These are phyloP conservation scores for Sicyos edulis DNA, from an alignment of 306 rosid species.

Conservation along the genomic window DNA sequence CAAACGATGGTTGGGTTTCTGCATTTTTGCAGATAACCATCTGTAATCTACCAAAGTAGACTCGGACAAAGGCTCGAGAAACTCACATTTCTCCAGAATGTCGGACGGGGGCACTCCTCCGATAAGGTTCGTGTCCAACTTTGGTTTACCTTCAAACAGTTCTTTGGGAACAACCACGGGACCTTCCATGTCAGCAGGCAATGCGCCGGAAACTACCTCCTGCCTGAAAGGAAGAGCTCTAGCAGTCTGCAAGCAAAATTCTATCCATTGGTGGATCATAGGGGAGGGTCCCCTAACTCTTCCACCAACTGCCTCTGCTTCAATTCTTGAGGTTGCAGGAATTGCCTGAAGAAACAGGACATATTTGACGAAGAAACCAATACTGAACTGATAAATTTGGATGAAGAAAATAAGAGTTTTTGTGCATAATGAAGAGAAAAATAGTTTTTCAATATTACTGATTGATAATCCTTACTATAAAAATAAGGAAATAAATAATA, in stretches of 20 bases:
- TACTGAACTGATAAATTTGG: background rate
- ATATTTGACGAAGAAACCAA: background rate
- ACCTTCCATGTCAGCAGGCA: conserved; percentile 54
- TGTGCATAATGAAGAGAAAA: too few species aligned
- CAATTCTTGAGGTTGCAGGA: conserved; percentile 61
- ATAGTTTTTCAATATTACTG: too few species aligned
- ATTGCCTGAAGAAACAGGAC: conserved; percentile 45
- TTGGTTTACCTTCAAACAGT: conserved; percentile 61
- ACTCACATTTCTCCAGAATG: conserved; percentile 63
- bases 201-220: conserved; percentile 83
- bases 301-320: conserved; percentile 61
- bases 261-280: conserved; percentile 78
- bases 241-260: conserved; percentile 85
- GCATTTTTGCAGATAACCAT: conserved; percentile 51
- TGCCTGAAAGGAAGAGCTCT: conserved; percentile 79
- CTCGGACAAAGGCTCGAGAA: conserved; percentile 66
- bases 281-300: conserved; percentile 87
- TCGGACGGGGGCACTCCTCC: conserved; percentile 69
- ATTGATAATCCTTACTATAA: too few species aligned
- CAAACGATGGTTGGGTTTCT: conserved; percentile 38
- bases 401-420: conserved; percentile 8
- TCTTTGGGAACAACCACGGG: conserved; percentile 33
- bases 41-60: conserved; percentile 50
- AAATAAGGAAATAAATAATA: too few species aligned
- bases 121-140: conserved; percentile 66